These are phyloP conservation scores for Zizania palustris DNA, from an alignment of 202 grass and related monocot species.

Conservation along the genomic window DNA sequence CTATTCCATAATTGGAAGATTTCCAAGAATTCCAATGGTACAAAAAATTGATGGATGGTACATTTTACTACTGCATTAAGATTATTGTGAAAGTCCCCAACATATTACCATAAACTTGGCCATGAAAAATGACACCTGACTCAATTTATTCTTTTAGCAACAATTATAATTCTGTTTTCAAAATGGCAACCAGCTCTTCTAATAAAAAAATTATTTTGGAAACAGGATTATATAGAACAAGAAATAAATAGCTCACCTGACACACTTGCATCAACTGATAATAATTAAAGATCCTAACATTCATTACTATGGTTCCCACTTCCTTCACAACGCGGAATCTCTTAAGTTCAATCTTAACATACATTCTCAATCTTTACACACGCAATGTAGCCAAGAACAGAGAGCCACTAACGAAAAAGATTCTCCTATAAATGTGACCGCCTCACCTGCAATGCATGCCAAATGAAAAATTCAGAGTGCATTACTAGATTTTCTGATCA, in stretches of 20 bases:
- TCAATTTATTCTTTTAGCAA: neutral
- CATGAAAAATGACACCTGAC: neutral
- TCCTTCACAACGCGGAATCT: constrained; percentile 69
- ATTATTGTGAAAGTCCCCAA: neutral
- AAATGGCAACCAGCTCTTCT: too few relatives aligned
- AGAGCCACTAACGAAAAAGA: constrained; percentile 33
- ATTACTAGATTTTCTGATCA: constrained; percentile 34
- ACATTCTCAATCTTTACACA: constrained; percentile 70
- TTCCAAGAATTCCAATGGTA: neutral
- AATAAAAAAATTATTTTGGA: neutral
- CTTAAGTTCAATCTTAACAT: constrained; percentile 64
- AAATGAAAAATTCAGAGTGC: constrained; percentile 30
- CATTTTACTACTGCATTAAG: neutral
- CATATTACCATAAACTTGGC: constrained; percentile 10
- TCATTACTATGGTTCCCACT: constrained; percentile 74
- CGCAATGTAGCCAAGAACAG: constrained; percentile 31
- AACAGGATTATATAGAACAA: constrained; percentile 14
- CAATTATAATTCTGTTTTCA: neutral
- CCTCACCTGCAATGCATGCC: constrained; percentile 52
- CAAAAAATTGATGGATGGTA: constrained; percentile 4
- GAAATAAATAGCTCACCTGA: constrained; percentile 60
- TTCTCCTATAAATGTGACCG: constrained; percentile 26
- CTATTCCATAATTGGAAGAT: constrained; percentile 1
- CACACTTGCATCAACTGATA: constrained; percentile 84
- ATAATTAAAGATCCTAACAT: constrained; percentile 76